These are phyloP conservation scores for Plasmodium reichenowi DNA, from an alignment of 169 alveolate genomes.

Conservation along the genomic window DNA sequence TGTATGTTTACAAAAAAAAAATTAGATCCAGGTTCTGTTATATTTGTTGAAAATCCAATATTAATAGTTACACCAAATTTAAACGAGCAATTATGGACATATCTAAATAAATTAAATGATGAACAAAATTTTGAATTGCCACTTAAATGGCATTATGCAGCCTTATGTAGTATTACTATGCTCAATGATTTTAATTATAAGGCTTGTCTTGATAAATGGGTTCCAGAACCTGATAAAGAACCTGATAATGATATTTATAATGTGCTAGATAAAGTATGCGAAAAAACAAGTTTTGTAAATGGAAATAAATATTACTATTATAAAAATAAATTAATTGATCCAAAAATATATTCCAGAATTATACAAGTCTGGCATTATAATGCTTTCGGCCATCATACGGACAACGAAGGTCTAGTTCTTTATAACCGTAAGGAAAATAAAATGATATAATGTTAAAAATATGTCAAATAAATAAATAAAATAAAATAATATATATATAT, in stretches of 20 bases:
- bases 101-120: slow-evolving; percentile 77
- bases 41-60: slow-evolving; percentile 87
- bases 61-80: slow-evolving; percentile 85
- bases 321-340: slow-evolving; percentile 78
- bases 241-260: slow-evolving; percentile 82
- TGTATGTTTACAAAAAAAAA: slow-evolving; percentile 84
- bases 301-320: slow-evolving; percentile 75
- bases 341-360: slow-evolving; percentile 80
- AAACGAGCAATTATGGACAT: slow-evolving; percentile 81
- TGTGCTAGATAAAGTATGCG: slow-evolving; percentile 81
- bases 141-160: slow-evolving; percentile 91
- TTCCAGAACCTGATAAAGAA: slow-evolving; percentile 85
- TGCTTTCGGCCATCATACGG: slow-evolving; percentile 89
- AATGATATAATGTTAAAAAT: slow-evolving; percentile 13
- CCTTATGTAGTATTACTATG: slow-evolving; percentile 82
- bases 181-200: slow-evolving; percentile 74
- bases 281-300: slow-evolving; percentile 23
- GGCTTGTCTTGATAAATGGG: slow-evolving; percentile 81
- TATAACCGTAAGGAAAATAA: slow-evolving; percentile 78
- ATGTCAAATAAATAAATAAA: background rate
- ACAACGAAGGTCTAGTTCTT: slow-evolving; percentile 86
- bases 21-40: slow-evolving; percentile 87
- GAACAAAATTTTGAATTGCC: slow-evolving; percentile 81
- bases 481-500: background rate
- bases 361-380: slow-evolving; percentile 90